phyloP scores from a whole-genome alignment of 208 protist species.

The Leishmania braziliensis region DNA sequence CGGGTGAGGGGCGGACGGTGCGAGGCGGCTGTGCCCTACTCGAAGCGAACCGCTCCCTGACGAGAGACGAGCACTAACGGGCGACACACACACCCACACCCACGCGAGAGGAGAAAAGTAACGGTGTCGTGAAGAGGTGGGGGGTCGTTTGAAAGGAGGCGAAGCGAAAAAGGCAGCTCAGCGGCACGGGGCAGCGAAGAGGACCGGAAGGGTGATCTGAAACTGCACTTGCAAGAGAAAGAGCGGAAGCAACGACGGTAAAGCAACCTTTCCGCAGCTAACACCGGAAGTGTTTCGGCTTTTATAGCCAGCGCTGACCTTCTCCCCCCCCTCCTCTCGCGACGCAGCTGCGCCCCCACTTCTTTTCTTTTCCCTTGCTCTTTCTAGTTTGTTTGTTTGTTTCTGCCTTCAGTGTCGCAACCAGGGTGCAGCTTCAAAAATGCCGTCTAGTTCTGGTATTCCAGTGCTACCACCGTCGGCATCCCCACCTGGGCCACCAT shows the following conservation, averaged over 20 bases:
- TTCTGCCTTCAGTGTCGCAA: not conserved
- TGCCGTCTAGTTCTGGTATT: slow-evolving; percentile 1
- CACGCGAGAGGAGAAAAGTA: too few relatives aligned
- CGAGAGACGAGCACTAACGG: not conserved
- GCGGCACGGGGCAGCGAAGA: not conserved
- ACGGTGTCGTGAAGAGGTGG: not conserved
- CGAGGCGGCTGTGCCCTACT: not conserved
- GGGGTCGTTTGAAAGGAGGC: not conserved
- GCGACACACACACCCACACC: not conserved
- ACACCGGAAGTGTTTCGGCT: not conserved
- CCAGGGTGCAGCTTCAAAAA: not conserved
- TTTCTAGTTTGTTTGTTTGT: not conserved
- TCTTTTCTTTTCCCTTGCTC: slow-evolving; percentile 1
- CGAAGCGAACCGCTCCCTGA: not conserved
- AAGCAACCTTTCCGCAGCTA: not conserved
- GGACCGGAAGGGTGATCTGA: not conserved
- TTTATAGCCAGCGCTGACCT: not conserved
- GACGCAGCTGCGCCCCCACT: not conserved
- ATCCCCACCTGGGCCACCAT: not conserved
- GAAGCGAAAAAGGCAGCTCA: not conserved
- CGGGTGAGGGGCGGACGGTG: not conserved
- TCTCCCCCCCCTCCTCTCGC: not conserved
- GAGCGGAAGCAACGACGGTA: not conserved
- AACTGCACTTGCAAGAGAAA: not conserved
- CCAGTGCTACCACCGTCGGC: not conserved